A percentile compares a stretch with the other conserved stretches of the same genome.
Conservation (phyloP, 495 filamentous ascomycete genomes). For the Penicillium coprophilum region DNA sequence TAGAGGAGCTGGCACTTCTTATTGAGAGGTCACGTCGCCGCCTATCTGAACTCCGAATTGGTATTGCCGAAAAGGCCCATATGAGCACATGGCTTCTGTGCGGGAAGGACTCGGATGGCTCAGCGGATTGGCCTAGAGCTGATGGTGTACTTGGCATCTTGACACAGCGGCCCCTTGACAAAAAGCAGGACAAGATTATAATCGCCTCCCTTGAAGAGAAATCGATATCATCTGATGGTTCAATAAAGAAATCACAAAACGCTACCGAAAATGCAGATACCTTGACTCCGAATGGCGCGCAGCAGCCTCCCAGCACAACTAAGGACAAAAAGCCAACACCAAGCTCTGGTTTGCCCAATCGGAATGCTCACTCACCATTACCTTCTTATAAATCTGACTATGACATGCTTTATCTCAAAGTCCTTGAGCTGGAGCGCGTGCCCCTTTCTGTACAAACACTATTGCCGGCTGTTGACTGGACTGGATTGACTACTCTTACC, state of each 20-base stretch:
- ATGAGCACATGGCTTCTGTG: conserved; percentile 54
- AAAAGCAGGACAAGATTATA: neutral
- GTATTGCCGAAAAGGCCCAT: conserved; percentile 64
- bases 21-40: conserved; percentile 68
- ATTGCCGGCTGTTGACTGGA: conserved; percentile 76
- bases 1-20: conserved; percentile 84
- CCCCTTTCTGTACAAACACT: conserved; percentile 68
- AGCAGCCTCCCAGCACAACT: neutral
- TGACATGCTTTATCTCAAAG: conserved; percentile 61
- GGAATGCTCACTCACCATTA: conserved; percentile 2
- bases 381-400: conserved; percentile 9
- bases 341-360: neutral
- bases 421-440: conserved; percentile 82
- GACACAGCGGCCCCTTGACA: conserved; percentile 42
- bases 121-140: conserved; percentile 41
- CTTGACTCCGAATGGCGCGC: neutral
- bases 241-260: neutral
- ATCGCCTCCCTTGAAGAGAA: neutral
- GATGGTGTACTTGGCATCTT: conserved; percentile 77
- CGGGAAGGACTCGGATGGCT: conserved; percentile 28
- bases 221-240: conserved; percentile 9
- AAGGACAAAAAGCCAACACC: neutral
- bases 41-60: conserved; percentile 75
- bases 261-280: neutral
- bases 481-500: conserved; percentile 71